Conservation (phyloP, 1,284 basidiomycete species). For the Tylopilus orsonianus region DNA sequence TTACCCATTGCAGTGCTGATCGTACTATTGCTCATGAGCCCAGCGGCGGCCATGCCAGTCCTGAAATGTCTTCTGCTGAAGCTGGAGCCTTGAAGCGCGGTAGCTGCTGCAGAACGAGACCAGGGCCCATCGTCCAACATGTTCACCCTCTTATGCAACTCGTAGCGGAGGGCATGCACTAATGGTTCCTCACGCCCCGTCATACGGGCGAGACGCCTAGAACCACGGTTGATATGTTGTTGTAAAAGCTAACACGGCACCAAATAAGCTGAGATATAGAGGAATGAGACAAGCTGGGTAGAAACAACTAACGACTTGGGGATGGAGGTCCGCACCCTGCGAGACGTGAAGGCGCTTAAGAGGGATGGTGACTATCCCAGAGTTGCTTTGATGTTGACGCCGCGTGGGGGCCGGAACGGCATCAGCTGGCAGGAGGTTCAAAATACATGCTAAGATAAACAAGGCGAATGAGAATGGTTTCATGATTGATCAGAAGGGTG, state of each 20-base stretch:
- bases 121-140: conserved; percentile 34
- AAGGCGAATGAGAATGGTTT: conserved; percentile 18
- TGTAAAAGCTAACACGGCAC: conserved; percentile 52
- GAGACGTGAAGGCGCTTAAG: conserved; percentile 23
- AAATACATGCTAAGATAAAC: conserved; percentile 22
- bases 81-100: conserved; percentile 5
- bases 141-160: conserved; percentile 55
- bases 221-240: conserved; percentile 68
- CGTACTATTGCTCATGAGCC: conserved; percentile 11
- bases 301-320: conserved; percentile 56
- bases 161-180: conserved; percentile 47
- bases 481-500: conserved; percentile 15
- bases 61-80: conserved; percentile 13
- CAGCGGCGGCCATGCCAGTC: conserved; percentile 9
- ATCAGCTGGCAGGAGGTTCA: conserved; percentile 6
- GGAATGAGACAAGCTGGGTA: background rate
- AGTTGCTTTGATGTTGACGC: conserved; percentile 12
- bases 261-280: background rate
- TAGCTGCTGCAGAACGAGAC: conserved; percentile 12
- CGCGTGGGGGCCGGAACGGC: conserved; percentile 21
- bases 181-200: conserved; percentile 55
- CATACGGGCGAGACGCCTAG: conserved; percentile 69
- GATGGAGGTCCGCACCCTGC: conserved; percentile 46
- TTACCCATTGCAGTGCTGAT: conserved; percentile 7
- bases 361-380: conserved; percentile 29